phyloP scores from a whole-genome alignment of 2,329 filamentous ascomycete species.

The Scytalidium sp. region DNA sequence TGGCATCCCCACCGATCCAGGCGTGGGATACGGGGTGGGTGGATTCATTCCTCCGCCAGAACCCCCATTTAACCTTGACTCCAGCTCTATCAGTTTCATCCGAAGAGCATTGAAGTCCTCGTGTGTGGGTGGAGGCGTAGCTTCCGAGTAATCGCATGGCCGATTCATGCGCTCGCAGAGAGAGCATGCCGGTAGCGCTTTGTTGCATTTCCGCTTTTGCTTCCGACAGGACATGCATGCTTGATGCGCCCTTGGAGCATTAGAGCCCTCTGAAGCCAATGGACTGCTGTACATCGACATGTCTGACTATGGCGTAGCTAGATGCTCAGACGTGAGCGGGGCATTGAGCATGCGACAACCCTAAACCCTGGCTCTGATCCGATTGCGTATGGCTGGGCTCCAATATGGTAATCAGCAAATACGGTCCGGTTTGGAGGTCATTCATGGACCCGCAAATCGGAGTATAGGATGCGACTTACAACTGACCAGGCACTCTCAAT shows the following conservation, averaged over 20 bases:
- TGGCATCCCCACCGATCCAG: conserved; percentile 4
- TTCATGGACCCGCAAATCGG: neutral
- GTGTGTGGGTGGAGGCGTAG: conserved; percentile 31
- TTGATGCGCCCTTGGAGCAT: conserved; percentile 31
- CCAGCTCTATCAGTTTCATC: conserved; percentile 35
- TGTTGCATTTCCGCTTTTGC: conserved; percentile 52
- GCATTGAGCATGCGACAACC: neutral
- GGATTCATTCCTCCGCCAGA: conserved; percentile 11
- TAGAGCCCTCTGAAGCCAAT: conserved; percentile 6
- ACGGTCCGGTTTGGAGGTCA: neutral
- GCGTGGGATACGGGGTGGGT: conserved; percentile 20
- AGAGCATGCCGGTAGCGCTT: conserved; percentile 43
- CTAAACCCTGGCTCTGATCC: neutral
- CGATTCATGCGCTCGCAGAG: conserved; percentile 42
- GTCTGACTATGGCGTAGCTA: neutral
- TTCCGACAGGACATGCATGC: conserved; percentile 42
- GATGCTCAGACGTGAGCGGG: neutral
- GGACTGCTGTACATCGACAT: conserved; percentile 15
- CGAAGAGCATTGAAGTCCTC: conserved; percentile 38
- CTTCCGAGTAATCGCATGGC: conserved; percentile 38
- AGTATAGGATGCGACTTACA: neutral
- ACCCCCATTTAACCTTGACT: conserved; percentile 30
- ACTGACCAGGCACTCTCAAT: neutral
- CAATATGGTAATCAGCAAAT: conserved; percentile 4
- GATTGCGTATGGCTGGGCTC: neutral